Percentiles rank a stretch among this genome's conserved stretches.
Evolutionary conservation across 2,329 filamentous ascomycete genomes (phyloP).

Genomic region (Colletotrichum ledebouriae): DNA sequence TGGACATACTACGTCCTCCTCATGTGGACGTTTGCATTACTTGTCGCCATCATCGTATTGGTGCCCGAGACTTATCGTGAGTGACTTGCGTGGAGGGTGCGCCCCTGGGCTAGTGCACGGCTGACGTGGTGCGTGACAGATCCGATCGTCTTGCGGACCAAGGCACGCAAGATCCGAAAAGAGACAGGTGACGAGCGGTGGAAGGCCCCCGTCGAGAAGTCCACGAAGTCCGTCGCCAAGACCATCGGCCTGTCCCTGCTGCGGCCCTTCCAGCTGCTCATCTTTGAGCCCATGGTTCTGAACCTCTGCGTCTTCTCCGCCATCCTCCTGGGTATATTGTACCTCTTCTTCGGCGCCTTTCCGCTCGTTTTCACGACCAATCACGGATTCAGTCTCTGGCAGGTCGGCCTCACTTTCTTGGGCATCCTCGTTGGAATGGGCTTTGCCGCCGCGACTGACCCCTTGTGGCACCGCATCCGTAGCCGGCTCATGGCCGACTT

Average conservation of each 20-base stretch:
- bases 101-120: constrained; percentile 18
- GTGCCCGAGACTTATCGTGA: constrained; percentile 89
- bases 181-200: constrained; percentile 84
- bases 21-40: constrained; percentile 81
- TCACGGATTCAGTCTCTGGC: constrained; percentile 83
- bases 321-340: constrained; percentile 87
- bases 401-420: constrained; percentile 84
- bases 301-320: constrained; percentile 86
- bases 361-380: constrained; percentile 81
- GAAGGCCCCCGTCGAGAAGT: constrained; percentile 81
- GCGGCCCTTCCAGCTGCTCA: constrained; percentile 83
- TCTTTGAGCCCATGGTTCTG: constrained; percentile 87
- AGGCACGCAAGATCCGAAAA: constrained; percentile 77
- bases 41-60: constrained; percentile 74
- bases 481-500: constrained; percentile 67
- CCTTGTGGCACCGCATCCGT: constrained; percentile 75
- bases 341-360: constrained; percentile 93
- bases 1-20: constrained; percentile 89
- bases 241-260: constrained; percentile 72
- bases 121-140: constrained; percentile 53
- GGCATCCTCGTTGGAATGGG: constrained; percentile 79
- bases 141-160: constrained; percentile 78
- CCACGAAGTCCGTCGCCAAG: constrained; percentile 73
- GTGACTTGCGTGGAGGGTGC: constrained; percentile 46
- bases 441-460: constrained; percentile 71